phyloP scores from a whole-genome alignment of 306 rosid species.

The Lagenaria siceraria region DNA sequence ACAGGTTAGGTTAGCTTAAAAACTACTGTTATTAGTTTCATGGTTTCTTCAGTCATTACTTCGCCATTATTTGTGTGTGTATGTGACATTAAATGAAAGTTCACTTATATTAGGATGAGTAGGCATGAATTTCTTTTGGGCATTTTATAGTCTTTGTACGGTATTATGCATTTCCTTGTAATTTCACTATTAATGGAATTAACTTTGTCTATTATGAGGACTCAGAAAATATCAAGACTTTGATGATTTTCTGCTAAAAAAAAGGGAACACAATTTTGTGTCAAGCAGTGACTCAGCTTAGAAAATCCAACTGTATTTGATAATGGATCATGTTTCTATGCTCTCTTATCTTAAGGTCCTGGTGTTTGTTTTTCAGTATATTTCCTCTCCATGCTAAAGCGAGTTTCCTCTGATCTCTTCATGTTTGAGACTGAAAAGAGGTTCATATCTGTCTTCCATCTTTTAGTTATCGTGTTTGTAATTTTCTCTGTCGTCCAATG shows the following conservation, averaged over 20 bases:
- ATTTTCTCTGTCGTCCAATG: conserved; percentile 1
- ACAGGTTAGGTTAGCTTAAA: not conserved
- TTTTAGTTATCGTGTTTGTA: not conserved
- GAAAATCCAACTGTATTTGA: not conserved
- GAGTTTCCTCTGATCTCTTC: not conserved
- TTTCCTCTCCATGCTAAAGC: not conserved
- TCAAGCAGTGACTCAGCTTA: not conserved
- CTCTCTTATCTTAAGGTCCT: not conserved
- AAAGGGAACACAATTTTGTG: not conserved
- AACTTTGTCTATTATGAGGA: not conserved
- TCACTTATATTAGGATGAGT: not conserved
- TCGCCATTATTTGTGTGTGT: not conserved
- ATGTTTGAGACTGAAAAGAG: not conserved
- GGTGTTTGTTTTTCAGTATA: not conserved
- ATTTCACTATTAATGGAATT: not conserved
- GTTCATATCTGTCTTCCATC: not conserved
- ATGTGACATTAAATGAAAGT: not conserved
- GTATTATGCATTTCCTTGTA: not conserved
- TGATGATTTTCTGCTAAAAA: not conserved
- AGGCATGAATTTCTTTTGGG: not conserved
- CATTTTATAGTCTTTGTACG: not conserved
- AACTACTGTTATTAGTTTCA: not conserved
- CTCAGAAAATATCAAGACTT: not conserved
- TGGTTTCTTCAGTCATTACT: not conserved
- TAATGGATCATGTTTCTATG: not conserved